phyloP scores from a whole-genome alignment of 306 rosid genomes.

The Citrullus colocynthis region DNA sequence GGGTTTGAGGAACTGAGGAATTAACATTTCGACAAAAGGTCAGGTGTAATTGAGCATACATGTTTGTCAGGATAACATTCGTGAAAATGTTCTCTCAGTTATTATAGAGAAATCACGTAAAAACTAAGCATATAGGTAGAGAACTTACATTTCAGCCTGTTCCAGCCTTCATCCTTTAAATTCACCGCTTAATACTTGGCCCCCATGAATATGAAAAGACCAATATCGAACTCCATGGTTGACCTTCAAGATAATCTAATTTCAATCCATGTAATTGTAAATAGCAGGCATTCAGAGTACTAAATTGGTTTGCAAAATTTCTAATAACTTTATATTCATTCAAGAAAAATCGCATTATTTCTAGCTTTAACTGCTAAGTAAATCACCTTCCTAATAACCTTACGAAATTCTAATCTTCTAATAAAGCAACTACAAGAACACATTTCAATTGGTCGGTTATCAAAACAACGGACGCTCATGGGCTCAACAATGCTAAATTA shows the following conservation, averaged over 20 bases:
- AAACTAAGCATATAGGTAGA: background rate
- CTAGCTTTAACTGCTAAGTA: background rate
- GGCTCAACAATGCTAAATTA: background rate
- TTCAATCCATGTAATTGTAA: background rate
- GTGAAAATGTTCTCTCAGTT: background rate
- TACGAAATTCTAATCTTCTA: background rate
- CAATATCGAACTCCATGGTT: background rate
- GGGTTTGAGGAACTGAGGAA: background rate
- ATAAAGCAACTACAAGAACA: background rate
- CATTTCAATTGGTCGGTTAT: background rate
- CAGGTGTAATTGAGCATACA: background rate
- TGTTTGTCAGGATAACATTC: background rate
- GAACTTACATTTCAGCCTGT: conserved; percentile 10
- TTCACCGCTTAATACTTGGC: background rate
- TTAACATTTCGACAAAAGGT: background rate
- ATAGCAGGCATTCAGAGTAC: background rate
- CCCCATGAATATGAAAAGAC: background rate
- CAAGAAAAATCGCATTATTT: background rate
- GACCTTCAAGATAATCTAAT: conserved; percentile 1
- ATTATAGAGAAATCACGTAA: background rate
- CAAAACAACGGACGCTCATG: background rate
- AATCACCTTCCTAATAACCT: background rate
- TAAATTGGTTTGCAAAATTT: background rate
- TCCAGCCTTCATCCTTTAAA: conserved; percentile 2
- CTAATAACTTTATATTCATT: conserved; percentile 6